phyloP scores from a whole-genome alignment of 1,139 yeast species.

The Candida freyschussii region DNA sequence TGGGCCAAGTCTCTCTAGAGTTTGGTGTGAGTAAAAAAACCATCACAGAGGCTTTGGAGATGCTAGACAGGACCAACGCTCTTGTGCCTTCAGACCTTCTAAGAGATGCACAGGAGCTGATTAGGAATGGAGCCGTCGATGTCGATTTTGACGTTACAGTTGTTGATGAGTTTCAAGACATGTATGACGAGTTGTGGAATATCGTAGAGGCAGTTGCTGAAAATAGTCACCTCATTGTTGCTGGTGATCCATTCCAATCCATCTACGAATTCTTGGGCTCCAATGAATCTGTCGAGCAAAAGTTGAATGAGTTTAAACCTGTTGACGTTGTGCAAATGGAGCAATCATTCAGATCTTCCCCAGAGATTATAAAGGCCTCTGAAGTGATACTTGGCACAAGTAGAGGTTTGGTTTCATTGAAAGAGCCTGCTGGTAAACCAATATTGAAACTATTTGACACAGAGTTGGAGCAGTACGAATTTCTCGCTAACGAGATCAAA shows the following conservation, averaged over 20 bases:
- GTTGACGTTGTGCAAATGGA: slow-evolving; percentile 33
- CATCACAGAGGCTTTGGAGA: slow-evolving; percentile 24
- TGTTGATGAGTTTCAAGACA: slow-evolving; percentile 76
- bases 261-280: slow-evolving; percentile 65
- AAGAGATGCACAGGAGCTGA: slow-evolving; percentile 27
- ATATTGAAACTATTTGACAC: slow-evolving; percentile 29
- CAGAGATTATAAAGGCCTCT: slow-evolving; percentile 47
- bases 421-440: slow-evolving; percentile 30
- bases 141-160: slow-evolving; percentile 37
- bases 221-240: slow-evolving; percentile 52
- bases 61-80: slow-evolving; percentile 33
- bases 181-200: slow-evolving; percentile 47
- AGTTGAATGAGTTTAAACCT: slow-evolving; percentile 14
- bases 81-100: slow-evolving; percentile 40
- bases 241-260: slow-evolving; percentile 74
- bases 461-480: slow-evolving; percentile 36
- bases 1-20: slow-evolving; percentile 4
- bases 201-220: slow-evolving; percentile 38
- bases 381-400: slow-evolving; percentile 27
- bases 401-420: slow-evolving; percentile 5
- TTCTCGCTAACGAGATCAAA: slow-evolving; percentile 41
- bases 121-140: slow-evolving; percentile 13
- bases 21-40: slow-evolving; percentile 9
- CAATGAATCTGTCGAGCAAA: slow-evolving; percentile 28
- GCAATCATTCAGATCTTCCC: slow-evolving; percentile 57